These are phyloP conservation scores for Apodospora peruviana DNA, from an alignment of 495 filamentous ascomycete genomes.

Conservation along the genomic window DNA sequence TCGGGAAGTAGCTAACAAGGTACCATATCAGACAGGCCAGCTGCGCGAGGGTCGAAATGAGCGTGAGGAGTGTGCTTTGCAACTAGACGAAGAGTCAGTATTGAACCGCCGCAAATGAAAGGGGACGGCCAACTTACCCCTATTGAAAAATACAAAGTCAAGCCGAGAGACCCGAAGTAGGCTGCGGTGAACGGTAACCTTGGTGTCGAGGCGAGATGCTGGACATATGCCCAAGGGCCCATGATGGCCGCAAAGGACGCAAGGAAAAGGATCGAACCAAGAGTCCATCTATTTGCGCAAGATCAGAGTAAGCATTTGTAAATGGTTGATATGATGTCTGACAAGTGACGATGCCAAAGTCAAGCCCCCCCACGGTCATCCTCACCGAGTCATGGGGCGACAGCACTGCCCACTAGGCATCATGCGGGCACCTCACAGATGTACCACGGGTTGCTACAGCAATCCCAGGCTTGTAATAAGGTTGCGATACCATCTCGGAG, in stretches of 20 bases:
- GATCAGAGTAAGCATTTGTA: slow-evolving; percentile 9
- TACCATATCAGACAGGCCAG: slow-evolving; percentile 85
- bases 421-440: slow-evolving; percentile 11
- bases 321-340: slow-evolving; percentile 1
- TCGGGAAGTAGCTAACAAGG: slow-evolving; percentile 94
- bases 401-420: background rate
- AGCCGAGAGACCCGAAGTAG: slow-evolving; percentile 89
- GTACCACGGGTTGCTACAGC: slow-evolving; percentile 10
- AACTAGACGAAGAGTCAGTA: slow-evolving; percentile 50
- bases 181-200: slow-evolving; percentile 91
- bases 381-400: slow-evolving; percentile 9
- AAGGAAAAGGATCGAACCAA: slow-evolving; percentile 86
- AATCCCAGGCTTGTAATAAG: background rate
- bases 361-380: slow-evolving; percentile 7
- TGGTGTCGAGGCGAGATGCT: slow-evolving; percentile 78
- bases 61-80: slow-evolving; percentile 71
- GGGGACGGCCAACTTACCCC: slow-evolving; percentile 59
- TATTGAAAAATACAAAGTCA: slow-evolving; percentile 88
- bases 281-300: slow-evolving; percentile 68
- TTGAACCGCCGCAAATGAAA: background rate
- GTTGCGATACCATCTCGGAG: background rate
- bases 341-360: too few species aligned
- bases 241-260: slow-evolving; percentile 91
- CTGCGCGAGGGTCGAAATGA: slow-evolving; percentile 78
- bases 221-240: slow-evolving; percentile 75